Percentiles rank a stretch among this genome's conserved stretches.
Evolutionary conservation across 2,329 filamentous ascomycete species (phyloP).

Genomic region (Xylariaceae sp.): DNA sequence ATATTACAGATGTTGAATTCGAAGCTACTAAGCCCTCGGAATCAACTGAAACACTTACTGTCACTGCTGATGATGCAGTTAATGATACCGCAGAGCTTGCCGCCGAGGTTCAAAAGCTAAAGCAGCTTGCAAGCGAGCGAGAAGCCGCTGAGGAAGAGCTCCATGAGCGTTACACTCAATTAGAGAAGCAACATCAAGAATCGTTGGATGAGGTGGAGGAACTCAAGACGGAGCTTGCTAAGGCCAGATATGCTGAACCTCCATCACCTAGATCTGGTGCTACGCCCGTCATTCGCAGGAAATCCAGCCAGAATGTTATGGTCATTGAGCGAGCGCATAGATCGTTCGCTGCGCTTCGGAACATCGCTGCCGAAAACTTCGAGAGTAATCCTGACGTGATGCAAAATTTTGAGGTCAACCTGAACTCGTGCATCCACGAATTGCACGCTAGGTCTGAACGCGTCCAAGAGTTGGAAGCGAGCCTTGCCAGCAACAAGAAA

Average conservation of each 20-base stretch:
- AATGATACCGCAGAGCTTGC: conserved; percentile 45
- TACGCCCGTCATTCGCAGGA: conserved; percentile 83
- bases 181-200: conserved; percentile 78
- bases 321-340: conserved; percentile 87
- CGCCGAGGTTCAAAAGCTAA: conserved; percentile 70
- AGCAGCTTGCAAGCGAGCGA: conserved; percentile 69
- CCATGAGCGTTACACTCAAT: conserved; percentile 73
- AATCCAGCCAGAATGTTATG: conserved; percentile 87
- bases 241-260: conserved; percentile 62
- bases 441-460: conserved; percentile 82
- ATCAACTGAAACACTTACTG: conserved; percentile 37
- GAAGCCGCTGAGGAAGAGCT: conserved; percentile 72
- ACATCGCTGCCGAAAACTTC: conserved; percentile 83
- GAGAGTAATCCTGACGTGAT: conserved; percentile 77
- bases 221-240: conserved; percentile 81
- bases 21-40: conserved; percentile 50
- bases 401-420: conserved; percentile 88
- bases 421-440: conserved; percentile 91
- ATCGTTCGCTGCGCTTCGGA: conserved; percentile 84
- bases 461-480: conserved; percentile 84
- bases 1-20: conserved; percentile 60
- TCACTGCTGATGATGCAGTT: conserved; percentile 32
- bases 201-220: conserved; percentile 85
- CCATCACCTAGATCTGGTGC: conserved; percentile 61
- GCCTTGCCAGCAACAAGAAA: conserved; percentile 79